Conservation (phyloP, 2,329 filamentous ascomycete genomes). For the Didymella pomorum region DNA sequence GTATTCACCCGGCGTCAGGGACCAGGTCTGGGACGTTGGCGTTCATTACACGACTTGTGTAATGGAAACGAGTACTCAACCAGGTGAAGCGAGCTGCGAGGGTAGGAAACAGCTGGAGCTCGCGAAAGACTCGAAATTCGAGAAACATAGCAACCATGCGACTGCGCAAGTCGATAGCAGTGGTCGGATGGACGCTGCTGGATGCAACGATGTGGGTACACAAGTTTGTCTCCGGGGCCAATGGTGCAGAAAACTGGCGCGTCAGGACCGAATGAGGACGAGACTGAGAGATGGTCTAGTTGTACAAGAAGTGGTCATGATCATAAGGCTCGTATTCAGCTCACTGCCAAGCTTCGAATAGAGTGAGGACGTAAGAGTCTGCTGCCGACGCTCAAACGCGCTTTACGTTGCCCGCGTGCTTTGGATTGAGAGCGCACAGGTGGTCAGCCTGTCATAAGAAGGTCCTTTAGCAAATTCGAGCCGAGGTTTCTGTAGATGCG, state of each 20-base stretch:
- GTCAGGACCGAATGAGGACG: background rate
- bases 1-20: constrained; percentile 32
- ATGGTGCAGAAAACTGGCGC: background rate
- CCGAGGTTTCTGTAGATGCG: background rate
- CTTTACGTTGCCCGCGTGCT: background rate
- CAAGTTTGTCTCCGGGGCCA: background rate
- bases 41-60: constrained; percentile 45
- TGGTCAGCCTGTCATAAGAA: background rate
- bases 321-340: background rate
- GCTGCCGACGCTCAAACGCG: background rate
- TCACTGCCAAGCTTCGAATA: too few species aligned
- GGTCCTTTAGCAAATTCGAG: background rate
- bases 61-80: constrained; percentile 21
- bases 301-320: background rate
- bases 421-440: background rate
- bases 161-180: background rate
- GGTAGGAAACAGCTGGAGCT: background rate
- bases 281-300: background rate
- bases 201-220: constrained; percentile 3
- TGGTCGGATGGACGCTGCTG: background rate
- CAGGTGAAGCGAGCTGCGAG: constrained; percentile 17
- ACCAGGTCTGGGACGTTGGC: constrained; percentile 42
- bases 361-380: background rate
- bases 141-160: background rate
- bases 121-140: constrained; percentile 1